Evolutionary conservation across 306 rosid genomes (phyloP), one percentile per base, ranked within the genome.

Genomic region (Pterocarpus macrocarpus): DNA sequence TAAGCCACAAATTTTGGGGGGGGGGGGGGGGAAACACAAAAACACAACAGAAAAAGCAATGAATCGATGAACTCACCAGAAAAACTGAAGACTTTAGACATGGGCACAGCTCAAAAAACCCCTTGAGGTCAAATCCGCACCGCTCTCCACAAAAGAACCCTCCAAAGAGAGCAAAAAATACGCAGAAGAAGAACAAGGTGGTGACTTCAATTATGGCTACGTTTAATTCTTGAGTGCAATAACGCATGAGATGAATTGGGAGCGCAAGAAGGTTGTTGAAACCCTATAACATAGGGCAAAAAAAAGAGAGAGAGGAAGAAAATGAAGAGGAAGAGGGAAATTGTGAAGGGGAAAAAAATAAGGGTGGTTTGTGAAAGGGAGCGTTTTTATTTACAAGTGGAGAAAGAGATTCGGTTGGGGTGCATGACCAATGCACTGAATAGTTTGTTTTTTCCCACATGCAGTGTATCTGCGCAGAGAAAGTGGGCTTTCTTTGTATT

Each of bases 221-320:
- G 68, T 16, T 41, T 68, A 78, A 30, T 7, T 73, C 17, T 44
- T 44, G 75, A 45, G 82, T 67, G 87, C 82, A 83, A 45, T 32
- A 69, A 84, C 70, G 93, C 97, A 95, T 92, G 92, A 82, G 87
- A 61, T 16, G 0, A 44, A 22, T 57, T 32, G 71, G 73, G 5
- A 22, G 30, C 2, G 10, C 6, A 73, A 4, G n/a, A 52, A 41
- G 61, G 61, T 4, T 2, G 83, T 2, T n/a, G 78, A 64, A 82
- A 82, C 86, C 99, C 99, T 93, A 95, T 72, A 2, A 69, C 85
- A 90, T 87, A 92, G 97, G 98, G 99, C 64, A 88, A 90, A 90
- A 94, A 83, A 73, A 10, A 57, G 47, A 4, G 2, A 50, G 28
- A 4, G 2, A 50, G 14, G 13, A 38, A 16, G 41, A 36, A 16